These are phyloP conservation scores for Nicotiana otophora DNA, from an alignment of 257 asterid genomes.

Conservation along the genomic window DNA sequence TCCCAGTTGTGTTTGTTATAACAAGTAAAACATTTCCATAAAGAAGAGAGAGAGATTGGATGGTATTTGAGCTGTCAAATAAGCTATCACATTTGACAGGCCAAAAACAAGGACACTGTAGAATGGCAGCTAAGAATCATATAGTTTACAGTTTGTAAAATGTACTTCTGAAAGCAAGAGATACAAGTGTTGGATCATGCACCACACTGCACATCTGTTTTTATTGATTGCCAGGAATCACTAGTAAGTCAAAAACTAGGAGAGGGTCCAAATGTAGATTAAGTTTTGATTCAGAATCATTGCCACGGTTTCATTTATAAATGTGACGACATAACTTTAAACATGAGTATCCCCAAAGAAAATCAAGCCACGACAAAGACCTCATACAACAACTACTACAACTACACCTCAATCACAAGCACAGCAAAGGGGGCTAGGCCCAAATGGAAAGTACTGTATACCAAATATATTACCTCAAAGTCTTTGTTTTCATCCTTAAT, in stretches of 20 bases:
- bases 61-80: not conserved
- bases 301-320: not conserved
- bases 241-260: not conserved
- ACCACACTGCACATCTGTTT: not conserved
- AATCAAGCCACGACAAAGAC: slow-evolving; percentile 12
- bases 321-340: not conserved
- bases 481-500: slow-evolving; percentile 25
- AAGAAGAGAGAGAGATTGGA: not conserved
- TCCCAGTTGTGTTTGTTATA: not conserved
- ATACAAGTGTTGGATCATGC: not conserved
- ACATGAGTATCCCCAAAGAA: not conserved
- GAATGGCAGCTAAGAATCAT: not conserved
- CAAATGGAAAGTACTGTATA: slow-evolving; percentile 2
- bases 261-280: not conserved
- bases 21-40: not conserved
- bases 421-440: not conserved
- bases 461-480: slow-evolving; percentile 41
- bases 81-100: not conserved
- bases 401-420: not conserved
- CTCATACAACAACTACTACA: not conserved
- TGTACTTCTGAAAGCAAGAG: not conserved
- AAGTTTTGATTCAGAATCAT: not conserved
- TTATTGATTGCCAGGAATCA: not conserved
- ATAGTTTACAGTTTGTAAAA: not conserved
- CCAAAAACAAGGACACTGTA: not conserved